Conservation (phyloP, 1,284 basidiomycete genomes). For the Ganoderma lingzhi region DNA sequence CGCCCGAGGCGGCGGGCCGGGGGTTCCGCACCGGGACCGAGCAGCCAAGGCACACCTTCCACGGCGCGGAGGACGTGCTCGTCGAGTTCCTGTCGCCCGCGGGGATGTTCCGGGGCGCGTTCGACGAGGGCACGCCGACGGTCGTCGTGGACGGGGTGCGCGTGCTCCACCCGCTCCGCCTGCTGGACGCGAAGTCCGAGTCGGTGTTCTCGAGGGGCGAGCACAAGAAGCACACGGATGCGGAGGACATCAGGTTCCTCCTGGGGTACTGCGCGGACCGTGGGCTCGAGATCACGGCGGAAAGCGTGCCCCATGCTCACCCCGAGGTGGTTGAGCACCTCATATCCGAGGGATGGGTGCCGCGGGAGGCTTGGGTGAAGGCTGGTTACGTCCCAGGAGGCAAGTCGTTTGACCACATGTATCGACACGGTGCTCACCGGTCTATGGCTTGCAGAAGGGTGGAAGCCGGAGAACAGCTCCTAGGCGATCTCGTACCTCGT, state of each 20-base stretch:
- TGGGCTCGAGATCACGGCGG: conserved; percentile 1
- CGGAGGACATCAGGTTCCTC: conserved; percentile 13
- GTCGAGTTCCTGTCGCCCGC: conserved; percentile 10
- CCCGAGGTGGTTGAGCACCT: background rate
- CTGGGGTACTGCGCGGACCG: conserved; percentile 7
- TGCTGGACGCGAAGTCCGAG: conserved; percentile 13
- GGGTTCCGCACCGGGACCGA: conserved; percentile 8
- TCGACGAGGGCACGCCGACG: conserved; percentile 6
- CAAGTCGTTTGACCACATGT: background rate
- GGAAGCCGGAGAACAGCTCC: background rate
- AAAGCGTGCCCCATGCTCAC: conserved; percentile 1
- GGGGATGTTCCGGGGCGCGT: conserved; percentile 8
- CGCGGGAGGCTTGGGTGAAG: conserved; percentile 6
- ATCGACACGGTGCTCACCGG: background rate
- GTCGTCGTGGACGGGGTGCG: conserved; percentile 11
- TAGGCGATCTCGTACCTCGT: background rate
- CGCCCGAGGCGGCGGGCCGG: background rate
- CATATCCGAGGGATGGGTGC: background rate
- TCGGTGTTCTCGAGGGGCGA: conserved; percentile 4
- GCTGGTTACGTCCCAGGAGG: conserved; percentile 1
- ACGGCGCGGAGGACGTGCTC: conserved; percentile 1
- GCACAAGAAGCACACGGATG: conserved; percentile 11
- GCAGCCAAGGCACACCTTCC: conserved; percentile 6
- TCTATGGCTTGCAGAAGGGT: background rate
- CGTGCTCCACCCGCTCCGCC: conserved; percentile 11